These are phyloP conservation scores for Aspergillus pseudonomiae DNA, from an alignment of 2,329 filamentous ascomycete genomes.

Conservation along the genomic window DNA sequence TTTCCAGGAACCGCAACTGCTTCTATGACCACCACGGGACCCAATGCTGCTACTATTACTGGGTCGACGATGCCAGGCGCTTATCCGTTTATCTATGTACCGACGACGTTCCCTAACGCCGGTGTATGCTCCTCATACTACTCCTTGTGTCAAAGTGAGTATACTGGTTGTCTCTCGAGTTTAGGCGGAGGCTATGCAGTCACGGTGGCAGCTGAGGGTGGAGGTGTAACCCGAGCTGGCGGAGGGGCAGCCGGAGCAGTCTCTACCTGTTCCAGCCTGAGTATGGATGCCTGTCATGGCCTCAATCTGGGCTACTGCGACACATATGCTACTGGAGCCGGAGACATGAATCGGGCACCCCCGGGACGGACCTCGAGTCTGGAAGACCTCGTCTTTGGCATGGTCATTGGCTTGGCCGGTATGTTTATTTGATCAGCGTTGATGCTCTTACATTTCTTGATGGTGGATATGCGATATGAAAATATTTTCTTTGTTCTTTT, in stretches of 20 bases:
- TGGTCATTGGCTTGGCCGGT: constrained; percentile 51
- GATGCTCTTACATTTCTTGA: constrained; percentile 1
- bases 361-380: constrained; percentile 40
- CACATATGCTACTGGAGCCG: constrained; percentile 29
- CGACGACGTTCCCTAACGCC: constrained; percentile 56
- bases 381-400: constrained; percentile 46
- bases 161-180: constrained; percentile 45
- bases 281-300: constrained; percentile 51
- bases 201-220: constrained; percentile 54
- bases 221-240: constrained; percentile 52
- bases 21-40: constrained; percentile 31
- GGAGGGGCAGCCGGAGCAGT: constrained; percentile 46
- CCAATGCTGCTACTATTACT: constrained; percentile 30
- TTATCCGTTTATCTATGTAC: constrained; percentile 57
- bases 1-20: constrained; percentile 37
- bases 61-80: constrained; percentile 51
- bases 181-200: constrained; percentile 56
- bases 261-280: constrained; percentile 52
- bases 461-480: constrained; percentile 6
- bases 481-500: not conserved
- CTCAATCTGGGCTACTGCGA: constrained; percentile 52
- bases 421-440: constrained; percentile 41
- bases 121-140: constrained; percentile 58
- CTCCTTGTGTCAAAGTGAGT: constrained; percentile 54
- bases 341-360: constrained; percentile 30